A percentile compares a stretch with the other conserved stretches of the same genome.
Conservation (phyloP, 139 green algal species). For the Raphidocelis subcapitata region DNA sequence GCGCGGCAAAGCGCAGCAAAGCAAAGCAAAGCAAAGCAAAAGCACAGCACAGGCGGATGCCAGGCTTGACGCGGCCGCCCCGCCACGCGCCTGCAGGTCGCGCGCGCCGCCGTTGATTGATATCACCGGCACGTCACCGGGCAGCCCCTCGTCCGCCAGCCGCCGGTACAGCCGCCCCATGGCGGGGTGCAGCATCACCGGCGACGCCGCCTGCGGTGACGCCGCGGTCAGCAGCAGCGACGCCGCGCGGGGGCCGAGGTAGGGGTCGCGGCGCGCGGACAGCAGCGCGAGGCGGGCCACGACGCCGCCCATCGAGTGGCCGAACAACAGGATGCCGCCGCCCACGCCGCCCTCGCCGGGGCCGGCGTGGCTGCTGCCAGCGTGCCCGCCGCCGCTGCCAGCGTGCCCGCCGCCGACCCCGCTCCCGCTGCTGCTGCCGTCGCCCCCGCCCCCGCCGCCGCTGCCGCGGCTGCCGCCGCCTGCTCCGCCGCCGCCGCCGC, state of each 20-base stretch:
- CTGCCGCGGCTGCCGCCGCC: no score
- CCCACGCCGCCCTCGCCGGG: no score
- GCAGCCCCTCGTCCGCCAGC: conserved; percentile 5
- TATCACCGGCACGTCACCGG: conserved; percentile 26
- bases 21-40: no score
- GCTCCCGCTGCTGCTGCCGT: no score
- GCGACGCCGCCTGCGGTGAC: conserved; percentile 39
- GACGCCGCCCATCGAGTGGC: conserved; percentile 77
- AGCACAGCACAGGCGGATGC: no score
- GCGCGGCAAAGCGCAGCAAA: no score
- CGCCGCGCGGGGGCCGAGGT: conserved; percentile 34
- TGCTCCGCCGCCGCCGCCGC: no score
- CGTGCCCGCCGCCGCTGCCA: no score
- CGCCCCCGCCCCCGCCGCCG: no score
- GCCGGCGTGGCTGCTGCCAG: no score
- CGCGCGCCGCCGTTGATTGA: conserved; percentile 36
- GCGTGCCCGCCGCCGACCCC: no score
- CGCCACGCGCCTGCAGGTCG: conserved; percentile 41
- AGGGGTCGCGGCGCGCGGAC: conserved; percentile 21
- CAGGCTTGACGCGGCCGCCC: background rate
- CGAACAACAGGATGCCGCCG: conserved; percentile 51
- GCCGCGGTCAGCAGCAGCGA: conserved; percentile 46
- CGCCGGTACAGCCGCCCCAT: conserved; percentile 29
- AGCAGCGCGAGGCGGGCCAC: conserved; percentile 46
- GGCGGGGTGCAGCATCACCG: conserved; percentile 42